phyloP scores from a whole-genome alignment of 768 basidiomycete species.

The Suillus tomentosus region DNA sequence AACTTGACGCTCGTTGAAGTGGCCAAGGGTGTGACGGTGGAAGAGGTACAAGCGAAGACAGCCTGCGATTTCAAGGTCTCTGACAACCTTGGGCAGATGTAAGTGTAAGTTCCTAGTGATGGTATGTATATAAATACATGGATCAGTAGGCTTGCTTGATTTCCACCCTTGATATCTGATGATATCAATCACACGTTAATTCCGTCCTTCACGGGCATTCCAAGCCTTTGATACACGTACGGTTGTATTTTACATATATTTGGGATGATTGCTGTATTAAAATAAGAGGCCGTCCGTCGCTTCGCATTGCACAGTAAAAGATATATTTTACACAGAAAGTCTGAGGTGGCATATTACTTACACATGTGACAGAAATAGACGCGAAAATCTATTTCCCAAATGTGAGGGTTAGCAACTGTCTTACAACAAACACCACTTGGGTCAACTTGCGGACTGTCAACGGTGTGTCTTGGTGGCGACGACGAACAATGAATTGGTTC shows the following conservation, averaged over 20 bases:
- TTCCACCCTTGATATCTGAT: not conserved
- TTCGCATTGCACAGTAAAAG: not conserved
- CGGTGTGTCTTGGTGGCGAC: slow-evolving; percentile 7
- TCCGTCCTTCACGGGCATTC: not conserved
- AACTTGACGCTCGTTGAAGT: slow-evolving; percentile 73
- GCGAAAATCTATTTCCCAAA: slow-evolving; percentile 10
- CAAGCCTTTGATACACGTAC: not conserved
- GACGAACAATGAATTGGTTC: slow-evolving; percentile 69
- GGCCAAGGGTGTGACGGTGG: slow-evolving; percentile 75
- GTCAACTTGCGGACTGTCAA: not conserved
- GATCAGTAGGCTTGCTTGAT: not conserved
- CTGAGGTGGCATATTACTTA: slow-evolving; percentile 9
- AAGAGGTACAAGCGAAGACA: slow-evolving; percentile 82
- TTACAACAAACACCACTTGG: not conserved
- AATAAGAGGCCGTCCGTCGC: not conserved
- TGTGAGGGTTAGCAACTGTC: slow-evolving; percentile 8
- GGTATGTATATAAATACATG: not conserved
- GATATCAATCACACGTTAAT: not conserved
- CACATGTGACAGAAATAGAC: slow-evolving; percentile 10
- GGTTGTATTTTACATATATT: not conserved
- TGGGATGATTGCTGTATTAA: not conserved
- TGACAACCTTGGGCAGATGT: slow-evolving; percentile 52
- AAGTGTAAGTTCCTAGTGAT: slow-evolving; percentile 28
- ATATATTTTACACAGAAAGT: not conserved
- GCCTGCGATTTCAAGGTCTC: slow-evolving; percentile 72